These are phyloP conservation scores for Botryotinia calthae DNA, from an alignment of 2,329 filamentous ascomycete genomes.

Conservation along the genomic window DNA sequence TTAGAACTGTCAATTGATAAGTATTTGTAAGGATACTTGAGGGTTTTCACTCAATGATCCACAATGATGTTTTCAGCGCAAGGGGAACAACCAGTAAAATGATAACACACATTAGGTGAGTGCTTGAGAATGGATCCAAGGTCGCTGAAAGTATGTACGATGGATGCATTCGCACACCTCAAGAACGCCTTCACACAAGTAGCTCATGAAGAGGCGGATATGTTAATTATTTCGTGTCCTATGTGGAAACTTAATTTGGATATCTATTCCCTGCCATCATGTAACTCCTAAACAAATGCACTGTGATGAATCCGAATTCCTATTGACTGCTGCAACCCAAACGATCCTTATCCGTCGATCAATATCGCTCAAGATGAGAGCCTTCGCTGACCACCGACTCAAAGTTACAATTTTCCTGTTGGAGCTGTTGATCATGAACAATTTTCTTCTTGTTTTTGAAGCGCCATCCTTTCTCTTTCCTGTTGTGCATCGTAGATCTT, in stretches of 20 bases:
- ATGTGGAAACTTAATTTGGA: neutral
- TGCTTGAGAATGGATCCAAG: neutral
- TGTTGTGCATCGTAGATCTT: constrained; percentile 44
- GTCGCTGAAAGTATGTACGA: constrained; percentile 12
- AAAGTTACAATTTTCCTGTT: neutral
- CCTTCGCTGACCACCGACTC: neutral
- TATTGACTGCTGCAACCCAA: neutral
- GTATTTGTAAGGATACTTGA: neutral
- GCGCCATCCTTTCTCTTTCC: constrained; percentile 31
- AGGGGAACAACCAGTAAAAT: constrained; percentile 13
- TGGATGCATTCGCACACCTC: constrained; percentile 14
- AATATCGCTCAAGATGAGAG: neutral
- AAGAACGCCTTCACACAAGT: constrained; percentile 3
- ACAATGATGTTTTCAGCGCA: constrained; percentile 9
- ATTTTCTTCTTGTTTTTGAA: constrained; percentile 20
- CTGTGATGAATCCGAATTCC: neutral
- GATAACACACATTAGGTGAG: constrained; percentile 13
- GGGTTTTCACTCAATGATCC: neutral
- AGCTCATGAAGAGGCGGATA: neutral
- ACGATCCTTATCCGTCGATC: neutral
- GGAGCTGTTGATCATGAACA: neutral
- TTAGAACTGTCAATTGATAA: neutral
- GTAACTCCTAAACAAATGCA: neutral
- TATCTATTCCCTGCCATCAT: neutral
- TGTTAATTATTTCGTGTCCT: neutral